phyloP scores from a whole-genome alignment of 139 green algal species.

The Trebouxia sp. region DNA sequence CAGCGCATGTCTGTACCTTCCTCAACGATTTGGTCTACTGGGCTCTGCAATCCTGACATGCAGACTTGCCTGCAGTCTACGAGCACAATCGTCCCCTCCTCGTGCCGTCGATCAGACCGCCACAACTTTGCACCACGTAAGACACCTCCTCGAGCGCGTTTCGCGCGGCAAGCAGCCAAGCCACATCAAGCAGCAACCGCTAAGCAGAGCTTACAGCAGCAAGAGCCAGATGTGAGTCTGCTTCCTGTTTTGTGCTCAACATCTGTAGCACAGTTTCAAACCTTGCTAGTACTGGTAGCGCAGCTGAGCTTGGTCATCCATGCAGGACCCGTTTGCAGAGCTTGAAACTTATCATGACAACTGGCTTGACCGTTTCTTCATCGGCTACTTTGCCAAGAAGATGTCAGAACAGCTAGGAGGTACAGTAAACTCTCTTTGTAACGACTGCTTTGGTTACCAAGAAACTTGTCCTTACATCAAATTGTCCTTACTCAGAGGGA shows the following conservation, averaged over 20 bases:
- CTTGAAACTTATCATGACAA: slow-evolving; percentile 34
- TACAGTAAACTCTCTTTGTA: not conserved
- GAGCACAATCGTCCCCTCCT: not conserved
- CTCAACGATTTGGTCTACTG: too few relatives aligned
- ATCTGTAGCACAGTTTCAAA: too few relatives aligned
- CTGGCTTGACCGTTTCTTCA: slow-evolving; percentile 28
- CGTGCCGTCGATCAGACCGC: not conserved
- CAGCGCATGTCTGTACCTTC: too few relatives aligned
- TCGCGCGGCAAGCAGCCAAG: not conserved
- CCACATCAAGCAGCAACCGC: not conserved
- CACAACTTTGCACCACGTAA: not conserved
- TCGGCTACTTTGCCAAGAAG: slow-evolving; percentile 37
- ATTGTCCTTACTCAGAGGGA: too few relatives aligned
- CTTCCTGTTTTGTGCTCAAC: not conserved
- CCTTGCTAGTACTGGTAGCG: too few relatives aligned
- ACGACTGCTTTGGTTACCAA: not conserved
- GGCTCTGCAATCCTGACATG: too few relatives aligned
- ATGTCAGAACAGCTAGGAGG: slow-evolving; percentile 62
- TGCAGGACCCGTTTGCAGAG: slow-evolving; percentile 38
- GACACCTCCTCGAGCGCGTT: not conserved
- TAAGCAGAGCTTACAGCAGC: too few relatives aligned
- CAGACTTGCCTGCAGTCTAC: not conserved
- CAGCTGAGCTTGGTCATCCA: too few relatives aligned
- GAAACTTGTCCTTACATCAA: too few relatives aligned
- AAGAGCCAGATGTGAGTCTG: too few relatives aligned